phyloP scores from a whole-genome alignment of 495 filamentous ascomycete species.

The Lasiosphaeris hirsuta region DNA sequence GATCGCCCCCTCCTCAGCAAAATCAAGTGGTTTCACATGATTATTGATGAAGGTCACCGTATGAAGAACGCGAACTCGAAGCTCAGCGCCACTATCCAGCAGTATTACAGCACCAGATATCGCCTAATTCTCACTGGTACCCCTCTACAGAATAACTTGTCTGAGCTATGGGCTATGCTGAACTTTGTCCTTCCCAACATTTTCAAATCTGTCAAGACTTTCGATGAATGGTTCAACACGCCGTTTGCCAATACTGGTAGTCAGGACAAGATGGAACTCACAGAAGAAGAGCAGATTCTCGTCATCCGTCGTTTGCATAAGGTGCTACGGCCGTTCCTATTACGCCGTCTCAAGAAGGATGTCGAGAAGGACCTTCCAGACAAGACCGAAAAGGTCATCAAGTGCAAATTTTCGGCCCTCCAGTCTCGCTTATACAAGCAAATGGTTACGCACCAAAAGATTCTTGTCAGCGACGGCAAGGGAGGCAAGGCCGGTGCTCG shows the following conservation, averaged over 20 bases:
- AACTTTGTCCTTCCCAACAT: constrained; percentile 98
- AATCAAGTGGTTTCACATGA: constrained; percentile 99
- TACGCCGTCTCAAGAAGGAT: constrained; percentile 98
- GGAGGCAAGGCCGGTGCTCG: constrained; percentile 93
- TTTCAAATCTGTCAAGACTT: constrained; percentile 98
- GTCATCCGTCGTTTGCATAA: constrained; percentile 98
- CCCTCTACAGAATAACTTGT: constrained; percentile 93
- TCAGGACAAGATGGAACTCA: constrained; percentile 97
- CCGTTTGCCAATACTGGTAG: constrained; percentile 97
- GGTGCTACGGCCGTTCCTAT: constrained; percentile 93
- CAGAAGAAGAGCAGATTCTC: constrained; percentile 98
- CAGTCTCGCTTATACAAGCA: constrained; percentile 94
- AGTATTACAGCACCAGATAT: constrained; percentile 92
- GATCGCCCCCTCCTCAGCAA: constrained; percentile 91
- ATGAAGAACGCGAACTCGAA: constrained; percentile 99
- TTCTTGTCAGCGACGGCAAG: constrained; percentile 90
- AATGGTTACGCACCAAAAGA: constrained; percentile 89
- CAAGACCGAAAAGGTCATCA: constrained; percentile 98
- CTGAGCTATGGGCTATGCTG: constrained; percentile 93
- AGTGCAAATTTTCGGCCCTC: constrained; percentile 94
- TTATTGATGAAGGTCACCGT: constrained; percentile 97
- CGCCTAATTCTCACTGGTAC: constrained; percentile 97
- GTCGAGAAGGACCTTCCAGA: constrained; percentile 98
- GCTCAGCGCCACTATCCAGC: constrained; percentile 87
- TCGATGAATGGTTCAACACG: constrained; percentile 99